Evolutionary conservation across 352 stramenopile species (phyloP).

Genomic region (Phytophthora lateralis): DNA sequence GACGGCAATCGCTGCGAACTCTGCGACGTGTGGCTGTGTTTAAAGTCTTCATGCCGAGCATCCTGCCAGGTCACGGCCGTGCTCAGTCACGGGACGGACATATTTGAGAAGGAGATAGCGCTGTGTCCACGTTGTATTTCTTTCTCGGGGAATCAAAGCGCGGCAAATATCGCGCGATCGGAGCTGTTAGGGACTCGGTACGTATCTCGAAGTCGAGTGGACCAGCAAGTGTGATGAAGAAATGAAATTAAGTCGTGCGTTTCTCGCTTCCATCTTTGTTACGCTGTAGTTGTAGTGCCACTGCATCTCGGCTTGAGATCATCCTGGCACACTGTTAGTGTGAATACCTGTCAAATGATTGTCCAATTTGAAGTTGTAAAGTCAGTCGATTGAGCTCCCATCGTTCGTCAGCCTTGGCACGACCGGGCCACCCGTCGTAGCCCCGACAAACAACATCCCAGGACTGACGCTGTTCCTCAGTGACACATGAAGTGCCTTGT

Average conservation of each 20-base stretch:
- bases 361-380: neutral
- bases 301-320: neutral
- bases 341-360: neutral
- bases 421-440: neutral
- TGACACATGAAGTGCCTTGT: too few species aligned
- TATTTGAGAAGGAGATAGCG: constrained; percentile 16
- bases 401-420: neutral
- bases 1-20: constrained; percentile 17
- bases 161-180: constrained; percentile 18
- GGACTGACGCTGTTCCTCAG: neutral
- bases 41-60: constrained; percentile 23
- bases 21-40: constrained; percentile 31
- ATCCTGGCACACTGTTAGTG: too few species aligned
- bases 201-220: neutral
- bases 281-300: neutral
- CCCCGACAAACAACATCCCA: neutral
- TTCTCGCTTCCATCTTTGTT: neutral
- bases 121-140: constrained; percentile 24
- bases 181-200: constrained; percentile 12
- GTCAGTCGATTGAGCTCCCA: neutral
- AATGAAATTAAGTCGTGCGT: neutral
- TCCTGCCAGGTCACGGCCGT: constrained; percentile 24
- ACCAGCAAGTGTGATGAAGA: neutral
- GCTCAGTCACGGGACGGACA: constrained; percentile 10
- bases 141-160: constrained; percentile 15